phyloP scores from a whole-genome alignment of 2,329 filamentous ascomycete species.

The Fusarium armeniacum region DNA sequence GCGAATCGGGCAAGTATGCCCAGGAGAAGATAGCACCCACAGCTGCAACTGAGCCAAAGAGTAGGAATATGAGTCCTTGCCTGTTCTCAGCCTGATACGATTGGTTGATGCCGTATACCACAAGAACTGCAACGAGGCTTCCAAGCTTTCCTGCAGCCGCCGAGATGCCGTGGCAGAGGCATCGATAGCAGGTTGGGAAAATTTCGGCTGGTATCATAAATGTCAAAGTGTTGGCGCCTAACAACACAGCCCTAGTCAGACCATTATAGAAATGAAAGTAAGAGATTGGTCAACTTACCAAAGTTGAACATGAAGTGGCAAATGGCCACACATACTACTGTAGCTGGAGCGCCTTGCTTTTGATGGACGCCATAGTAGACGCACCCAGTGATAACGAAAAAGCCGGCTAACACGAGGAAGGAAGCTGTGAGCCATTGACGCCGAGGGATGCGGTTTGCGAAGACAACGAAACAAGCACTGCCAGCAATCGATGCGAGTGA shows the following conservation, averaged over 20 bases:
- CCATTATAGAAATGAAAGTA: not conserved
- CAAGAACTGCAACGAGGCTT: conserved; percentile 65
- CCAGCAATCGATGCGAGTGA: conserved; percentile 66
- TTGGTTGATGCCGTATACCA: conserved; percentile 65
- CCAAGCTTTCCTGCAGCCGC: conserved; percentile 72
- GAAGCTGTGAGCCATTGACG: conserved; percentile 65
- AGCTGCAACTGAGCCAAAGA: conserved; percentile 65
- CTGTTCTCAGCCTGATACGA: conserved; percentile 59
- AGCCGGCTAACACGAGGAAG: conserved; percentile 61
- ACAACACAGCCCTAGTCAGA: not conserved
- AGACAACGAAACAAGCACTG: conserved; percentile 63
- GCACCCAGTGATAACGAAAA: conserved; percentile 65
- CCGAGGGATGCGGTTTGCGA: conserved; percentile 64
- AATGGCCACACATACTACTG: conserved; percentile 65
- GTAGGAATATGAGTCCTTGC: conserved; percentile 65
- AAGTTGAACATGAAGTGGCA: conserved; percentile 70
- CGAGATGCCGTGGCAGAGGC: conserved; percentile 73
- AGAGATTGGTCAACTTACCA: conserved; percentile 54
- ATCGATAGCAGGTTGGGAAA: conserved; percentile 74
- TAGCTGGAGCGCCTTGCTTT: conserved; percentile 59
- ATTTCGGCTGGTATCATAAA: conserved; percentile 75
- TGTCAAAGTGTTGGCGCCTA: conserved; percentile 72
- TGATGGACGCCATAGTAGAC: conserved; percentile 65
- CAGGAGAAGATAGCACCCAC: conserved; percentile 65
- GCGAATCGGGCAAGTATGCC: conserved; percentile 65